Evolutionary conservation across 1,139 yeast species (phyloP).

Genomic region (Scheffersomyces illinoinensis): DNA sequence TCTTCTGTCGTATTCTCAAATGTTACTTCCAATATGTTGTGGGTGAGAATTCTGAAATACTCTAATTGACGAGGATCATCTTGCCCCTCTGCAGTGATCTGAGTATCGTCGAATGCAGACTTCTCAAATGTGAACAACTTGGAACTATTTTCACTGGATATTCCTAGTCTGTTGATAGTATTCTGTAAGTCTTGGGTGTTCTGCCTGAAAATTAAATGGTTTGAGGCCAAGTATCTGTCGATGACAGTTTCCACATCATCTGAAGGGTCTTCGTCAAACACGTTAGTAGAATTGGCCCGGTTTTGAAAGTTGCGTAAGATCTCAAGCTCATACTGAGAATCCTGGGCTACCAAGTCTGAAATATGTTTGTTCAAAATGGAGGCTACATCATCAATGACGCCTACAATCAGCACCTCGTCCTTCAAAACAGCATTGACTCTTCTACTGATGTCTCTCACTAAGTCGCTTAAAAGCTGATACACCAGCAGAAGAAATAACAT

Average conservation of each 20-base stretch:
- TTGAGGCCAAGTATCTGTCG: slow-evolving; percentile 8
- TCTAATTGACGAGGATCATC: slow-evolving; percentile 1
- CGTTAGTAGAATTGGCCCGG: slow-evolving; percentile 1
- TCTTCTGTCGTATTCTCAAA: slow-evolving; percentile 13
- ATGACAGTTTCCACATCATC: background rate
- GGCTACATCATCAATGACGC: slow-evolving; percentile 25
- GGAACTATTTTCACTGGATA: background rate
- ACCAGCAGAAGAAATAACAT: slow-evolving; percentile 32
- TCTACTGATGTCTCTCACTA: slow-evolving; percentile 25
- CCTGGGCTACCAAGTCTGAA: slow-evolving; percentile 16
- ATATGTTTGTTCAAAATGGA: slow-evolving; percentile 31
- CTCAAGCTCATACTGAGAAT: slow-evolving; percentile 4
- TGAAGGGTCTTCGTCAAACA: slow-evolving; percentile 3
- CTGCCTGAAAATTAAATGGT: slow-evolving; percentile 14
- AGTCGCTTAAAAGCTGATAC: slow-evolving; percentile 32
- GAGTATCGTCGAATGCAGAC: background rate
- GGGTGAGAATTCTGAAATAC: slow-evolving; percentile 26
- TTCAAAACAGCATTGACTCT: slow-evolving; percentile 19
- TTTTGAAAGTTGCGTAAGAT: slow-evolving; percentile 3
- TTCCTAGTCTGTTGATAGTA: background rate
- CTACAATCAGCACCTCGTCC: slow-evolving; percentile 11
- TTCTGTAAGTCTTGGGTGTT: background rate
- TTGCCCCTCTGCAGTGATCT: background rate
- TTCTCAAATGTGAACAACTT: background rate
- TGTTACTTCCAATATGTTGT: slow-evolving; percentile 21